Evolutionary conservation across 495 filamentous ascomycete genomes (phyloP), one percentile per base, ranked within the genome.

Genomic region (Penicillium roqueforti): DNA sequence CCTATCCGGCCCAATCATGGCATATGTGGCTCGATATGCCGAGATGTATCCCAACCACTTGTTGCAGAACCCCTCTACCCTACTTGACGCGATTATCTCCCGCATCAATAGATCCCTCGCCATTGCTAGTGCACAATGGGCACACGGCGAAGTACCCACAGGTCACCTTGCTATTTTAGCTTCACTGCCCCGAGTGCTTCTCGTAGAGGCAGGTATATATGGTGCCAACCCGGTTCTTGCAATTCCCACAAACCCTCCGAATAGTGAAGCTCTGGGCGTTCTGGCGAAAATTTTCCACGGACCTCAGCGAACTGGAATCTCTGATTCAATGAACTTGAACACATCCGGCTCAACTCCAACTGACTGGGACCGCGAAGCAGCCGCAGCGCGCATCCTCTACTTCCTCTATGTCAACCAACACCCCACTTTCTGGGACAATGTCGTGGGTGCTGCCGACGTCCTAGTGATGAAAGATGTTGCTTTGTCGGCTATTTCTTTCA

Each of bases 381-480:
- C 76, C 10, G 78, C 79, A 23, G 83, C 84, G 3, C 80, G 84
- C 39, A 70, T 74, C 6, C 68, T 86, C 1, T 85, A 82, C 64
- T 80, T 74, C 47, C 59, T 75, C 36, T 86, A 86, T 58, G 59
- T 79, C 14, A 76, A 78, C 37, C 47, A 76, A 20, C 62, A 79
- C 45, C 68, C 77, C 0, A 61, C 54, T 18, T 71, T 87, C 57
- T 87, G 80, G 77, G 58, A 64, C 8, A 61, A 79, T 43, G 58
- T 86, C 38, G 70, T 82, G 31, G 65, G 65, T 10, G 71, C 78
- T 14, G 81, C 83, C 10, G 82, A 84, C 29, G 75, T 79, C 20
- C 55, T 86, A 7, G 83, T 78, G 2, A 75, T 86, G 67, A 78
- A 76, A 55, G 83, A 86, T 23, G 64, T 72, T 11, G 83, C 83